Evolutionary conservation across 2,329 filamentous ascomycete species (phyloP), one percentile per base, ranked within the genome.

Genomic region (Metarhizium guizhouense): DNA sequence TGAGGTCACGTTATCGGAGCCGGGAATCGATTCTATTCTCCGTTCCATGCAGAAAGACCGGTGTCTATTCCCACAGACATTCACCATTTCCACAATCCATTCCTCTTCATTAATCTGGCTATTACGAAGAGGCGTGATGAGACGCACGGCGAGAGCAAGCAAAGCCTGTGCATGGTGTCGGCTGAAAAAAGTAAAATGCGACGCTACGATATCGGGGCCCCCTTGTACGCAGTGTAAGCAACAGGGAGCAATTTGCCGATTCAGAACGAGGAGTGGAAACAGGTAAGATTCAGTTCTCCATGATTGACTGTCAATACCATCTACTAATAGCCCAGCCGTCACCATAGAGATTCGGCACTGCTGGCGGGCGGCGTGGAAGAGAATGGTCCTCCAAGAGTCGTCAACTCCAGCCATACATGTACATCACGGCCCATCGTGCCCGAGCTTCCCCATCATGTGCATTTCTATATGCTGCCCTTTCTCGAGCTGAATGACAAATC

Each of bases 171-270:
- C 32, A 8, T 52, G 51, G 34, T 52, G 51, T 36, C 51, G 32
- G 25, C 38, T 45, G n/a, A n/a, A 36, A 16, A 52, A 52, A 20
- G 51, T 52, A 10, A 42, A 40, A n/a, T 52, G 51, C 16, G 51
- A 52, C 14, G 51, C 34, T 16, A n/a, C 38, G 8, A 43, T 43
- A 29, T 25, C 20, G 2, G 51, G 51, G 8, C 36, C 36, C 7
- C 51, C 51, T 18, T 52, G 51, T 43, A 43, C 51, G 13, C 38
- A 40, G n/a, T 52, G 51, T 20, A 52, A 52, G 20, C 51, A 45
- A 30, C 51, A 52, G 13, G 38, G 51, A 29, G 38, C 20, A 29
- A 16, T 52, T 14, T 52, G 51, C 36, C 42, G 51, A n/a, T 52
- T 52, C 36, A 29, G 34, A 14, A 29, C 25, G 16, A 52, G 29